phyloP scores from a whole-genome alignment of 495 filamentous ascomycete species.

The Aspergillus affinis region DNA sequence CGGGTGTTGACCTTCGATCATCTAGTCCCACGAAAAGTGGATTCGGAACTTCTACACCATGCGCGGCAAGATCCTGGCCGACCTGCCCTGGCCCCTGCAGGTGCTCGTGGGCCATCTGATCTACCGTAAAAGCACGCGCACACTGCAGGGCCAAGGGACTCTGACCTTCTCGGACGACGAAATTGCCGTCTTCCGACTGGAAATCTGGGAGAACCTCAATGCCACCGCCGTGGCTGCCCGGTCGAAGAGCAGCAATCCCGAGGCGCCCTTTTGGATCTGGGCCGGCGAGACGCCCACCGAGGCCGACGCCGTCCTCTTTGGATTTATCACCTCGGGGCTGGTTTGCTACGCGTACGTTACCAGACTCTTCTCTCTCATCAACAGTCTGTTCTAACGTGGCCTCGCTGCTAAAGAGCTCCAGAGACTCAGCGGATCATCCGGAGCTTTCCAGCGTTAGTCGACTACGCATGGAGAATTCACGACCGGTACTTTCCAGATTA shows the following conservation, averaged over 20 bases:
- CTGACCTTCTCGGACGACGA: constrained; percentile 50
- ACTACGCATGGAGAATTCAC: constrained; percentile 60
- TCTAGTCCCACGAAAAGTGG: constrained; percentile 45
- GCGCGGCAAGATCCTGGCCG: constrained; percentile 50
- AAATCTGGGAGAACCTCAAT: constrained; percentile 55
- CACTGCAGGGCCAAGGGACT: constrained; percentile 56
- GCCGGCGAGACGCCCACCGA: constrained; percentile 56
- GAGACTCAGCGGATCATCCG: constrained; percentile 43
- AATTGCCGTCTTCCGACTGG: constrained; percentile 37
- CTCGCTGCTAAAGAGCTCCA: constrained; percentile 38
- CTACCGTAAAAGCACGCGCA: constrained; percentile 43
- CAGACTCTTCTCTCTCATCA: not conserved
- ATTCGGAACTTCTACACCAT: constrained; percentile 60
- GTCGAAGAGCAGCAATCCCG: constrained; percentile 14
- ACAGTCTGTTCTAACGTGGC: not conserved
- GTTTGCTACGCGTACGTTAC: constrained; percentile 55
- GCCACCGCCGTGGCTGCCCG: constrained; percentile 31
- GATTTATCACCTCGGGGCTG: constrained; percentile 51
- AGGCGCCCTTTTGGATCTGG: constrained; percentile 55
- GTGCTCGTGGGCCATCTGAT: constrained; percentile 51
- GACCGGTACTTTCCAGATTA: constrained; percentile 61
- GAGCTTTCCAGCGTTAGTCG: constrained; percentile 47
- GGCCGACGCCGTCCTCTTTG: constrained; percentile 56
- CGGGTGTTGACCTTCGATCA: not conserved
- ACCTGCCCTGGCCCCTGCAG: constrained; percentile 51